Percentiles rank a stretch among this genome's conserved stretches.
Evolutionary conservation across 805 yeast species (phyloP).

Genomic region (Nakazawaea pomicola): DNA sequence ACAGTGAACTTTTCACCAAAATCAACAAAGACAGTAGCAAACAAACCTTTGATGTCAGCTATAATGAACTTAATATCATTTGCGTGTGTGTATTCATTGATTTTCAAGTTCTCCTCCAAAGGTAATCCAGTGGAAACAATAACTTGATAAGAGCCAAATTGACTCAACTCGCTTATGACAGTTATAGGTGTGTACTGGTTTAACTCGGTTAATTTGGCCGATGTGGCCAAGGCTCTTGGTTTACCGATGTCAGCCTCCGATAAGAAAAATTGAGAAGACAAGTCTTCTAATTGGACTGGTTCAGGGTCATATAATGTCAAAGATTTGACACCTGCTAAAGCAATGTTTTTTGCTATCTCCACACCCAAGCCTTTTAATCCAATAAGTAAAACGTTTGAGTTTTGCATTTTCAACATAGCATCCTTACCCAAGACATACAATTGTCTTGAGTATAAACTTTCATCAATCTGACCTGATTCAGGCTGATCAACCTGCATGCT

Average conservation of each 20-base stretch:
- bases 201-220: slow-evolving; percentile 67
- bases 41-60: slow-evolving; percentile 81
- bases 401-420: slow-evolving; percentile 96
- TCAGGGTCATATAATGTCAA: slow-evolving; percentile 80
- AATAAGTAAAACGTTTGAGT: slow-evolving; percentile 83
- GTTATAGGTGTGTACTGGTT: slow-evolving; percentile 88
- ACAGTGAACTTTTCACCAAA: slow-evolving; percentile 80
- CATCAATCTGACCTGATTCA: slow-evolving; percentile 62
- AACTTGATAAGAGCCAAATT: slow-evolving; percentile 63
- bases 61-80: slow-evolving; percentile 74
- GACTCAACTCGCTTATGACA: slow-evolving; percentile 49
- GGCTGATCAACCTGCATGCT: slow-evolving; percentile 42
- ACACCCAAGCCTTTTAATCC: slow-evolving; percentile 92
- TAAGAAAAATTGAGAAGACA: slow-evolving; percentile 87
- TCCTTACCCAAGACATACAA: slow-evolving; percentile 95
- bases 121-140: slow-evolving; percentile 77
- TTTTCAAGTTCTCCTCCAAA: slow-evolving; percentile 66
- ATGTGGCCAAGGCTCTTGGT: slow-evolving; percentile 70
- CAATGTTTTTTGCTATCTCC: slow-evolving; percentile 95
- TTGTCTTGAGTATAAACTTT: slow-evolving; percentile 93
- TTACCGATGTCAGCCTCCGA: slow-evolving; percentile 67
- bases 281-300: slow-evolving; percentile 60
- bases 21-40: slow-evolving; percentile 87
- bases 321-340: slow-evolving; percentile 95
- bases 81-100: slow-evolving; percentile 71